Evolutionary conservation across 805 yeast species (phyloP), one percentile per base, ranked within the genome.

Genomic region (Yamadazyma endophytica): DNA sequence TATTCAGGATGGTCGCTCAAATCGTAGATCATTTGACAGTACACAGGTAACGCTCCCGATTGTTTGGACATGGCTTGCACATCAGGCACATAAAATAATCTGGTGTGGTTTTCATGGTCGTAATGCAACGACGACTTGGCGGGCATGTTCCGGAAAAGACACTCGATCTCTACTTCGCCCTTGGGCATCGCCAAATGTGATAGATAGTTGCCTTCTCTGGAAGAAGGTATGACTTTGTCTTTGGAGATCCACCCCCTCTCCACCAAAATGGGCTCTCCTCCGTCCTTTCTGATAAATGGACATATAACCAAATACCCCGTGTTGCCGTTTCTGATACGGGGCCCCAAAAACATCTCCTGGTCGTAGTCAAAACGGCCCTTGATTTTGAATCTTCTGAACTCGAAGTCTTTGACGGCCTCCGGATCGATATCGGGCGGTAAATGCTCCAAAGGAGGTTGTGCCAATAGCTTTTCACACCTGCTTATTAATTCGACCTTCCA

Each of bases 161-260:
- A 87, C 37, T 73, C 77, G 24, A 92, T 61, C 21, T 77, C 77
- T 23, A 85, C 82, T 36, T 73, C 80, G 1, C 86, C 89, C 37
- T 64, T 59, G 1, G 95, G 95, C 36, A 82, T 50, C 1, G 94
- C 79, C 37, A 84, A 63, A 52, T 83, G 87, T 14, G 74, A 70
- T 35, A 89, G 66, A 40, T 65, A 64, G 6, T 67, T 68, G 12
- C 46, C 36, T 9, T 58, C 58, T 36, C 75, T 83, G 45, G 43
- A 66, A 43, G 35, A 68, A 37, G 67, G 95, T 53, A 58, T 56
- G 33, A 76, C 74, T 39, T 75, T 76, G 9, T 77, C 83, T 43
- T 82, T 87, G 16, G 75, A 62, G 27, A 92, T 77, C 95, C 97
- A 92, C 11, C 98, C 98, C 43, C 98, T 73, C 53, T 86, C 94